Evolutionary conservation across 2,329 filamentous ascomycete species (phyloP), one percentile per base, ranked within the genome.

Genomic region (Chalaropsis ovoidea): DNA sequence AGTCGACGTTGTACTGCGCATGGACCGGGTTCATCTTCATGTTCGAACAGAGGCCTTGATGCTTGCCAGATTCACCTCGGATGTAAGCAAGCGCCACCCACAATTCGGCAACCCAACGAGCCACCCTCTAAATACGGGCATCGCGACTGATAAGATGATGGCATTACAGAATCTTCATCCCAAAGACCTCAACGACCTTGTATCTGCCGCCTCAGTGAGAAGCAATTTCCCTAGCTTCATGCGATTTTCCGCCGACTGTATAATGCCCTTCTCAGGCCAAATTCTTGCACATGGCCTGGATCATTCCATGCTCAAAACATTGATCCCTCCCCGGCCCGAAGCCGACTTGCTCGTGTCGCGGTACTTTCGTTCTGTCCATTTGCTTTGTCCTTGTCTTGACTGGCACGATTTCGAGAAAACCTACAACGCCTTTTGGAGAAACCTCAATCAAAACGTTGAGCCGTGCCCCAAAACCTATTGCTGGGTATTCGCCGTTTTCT

Each of bases 1-100:
- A 58, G 81, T 88, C 69, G 88, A 91, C 73, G 76, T 91, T 31
- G 88, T 88, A 1, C 82, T 90, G 67, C 81, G 82, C 69, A 79
- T 91, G 68, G 88, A 88, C 1, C 87, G 83, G 72, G 82, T 90
- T 80, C 82, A 82, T 67, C 84, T 91, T 67, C 89, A 86, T 1
- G 88, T 91, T 71, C 80, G 87, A 45, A 83, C 91, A 69, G 88
- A 88, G 17, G 87, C 87, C 0, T 81, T 88, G 69, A 85, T 88
- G 54, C 79, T 87, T 58, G 87, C 88, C 1, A 84, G 85, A 70
- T 80, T 91, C 66, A 80, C 82, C 3, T 85, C 90, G 73, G 87
- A 90, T 78, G 83, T 88, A 76, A 69, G 77, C 66, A 64, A 24
- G 27, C 52, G 27, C 27, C 52, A 56, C 15, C 52, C 52, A 15